Evolutionary conservation across 371 early-diverging fungal genomes (phyloP), one percentile per base, ranked within the genome.

Genomic region (Capillidium heterosporum): DNA sequence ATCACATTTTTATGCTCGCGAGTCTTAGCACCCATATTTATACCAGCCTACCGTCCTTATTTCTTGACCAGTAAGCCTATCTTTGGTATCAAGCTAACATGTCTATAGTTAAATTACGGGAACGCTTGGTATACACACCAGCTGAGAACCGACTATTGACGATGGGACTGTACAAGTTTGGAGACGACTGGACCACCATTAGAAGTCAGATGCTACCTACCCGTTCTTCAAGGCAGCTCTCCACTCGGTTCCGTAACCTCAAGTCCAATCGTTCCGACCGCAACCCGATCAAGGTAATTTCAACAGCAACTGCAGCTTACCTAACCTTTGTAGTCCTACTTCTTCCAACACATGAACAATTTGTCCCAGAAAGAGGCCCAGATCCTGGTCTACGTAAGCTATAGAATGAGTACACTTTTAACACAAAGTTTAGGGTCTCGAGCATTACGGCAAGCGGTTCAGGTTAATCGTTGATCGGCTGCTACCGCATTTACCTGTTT

Each of bases 301-400:
- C n/a, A n/a, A n/a, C n/a, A n/a, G n/a, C n/a, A n/a, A n/a, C n/a
- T n/a, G n/a, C n/a, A 21, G 23, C 35, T 39, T 23, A 10, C 35
- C 39, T 35, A 40, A 53, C 3, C 8, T 1, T 35, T 48, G 11
- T 24, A 72, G 62, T 61, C 65, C 13, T 71, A 66, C 52, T 64
- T 65, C 19, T 52, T 67, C 50, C 44, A 60, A 23, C 59, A 62
- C 24, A 63, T 68, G n/a, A 62, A 62, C 48, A 68, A 72, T 10
- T 61, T 71, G 32, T 70, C 67, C 24, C 56, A 67, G 27, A 66
- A 69, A 44, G 71, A 72, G 58, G 70, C 69, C 51, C 70, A 71
- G 61, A 56, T 60, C 4, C 59, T 72, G 51, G 46, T 63, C 13
- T 24, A 27, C 28, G 48, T 50, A 58, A 50, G 56, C 29, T 54